Conservation (phyloP, 2,329 filamentous ascomycete species). For the Ophiostoma sp. region DNA sequence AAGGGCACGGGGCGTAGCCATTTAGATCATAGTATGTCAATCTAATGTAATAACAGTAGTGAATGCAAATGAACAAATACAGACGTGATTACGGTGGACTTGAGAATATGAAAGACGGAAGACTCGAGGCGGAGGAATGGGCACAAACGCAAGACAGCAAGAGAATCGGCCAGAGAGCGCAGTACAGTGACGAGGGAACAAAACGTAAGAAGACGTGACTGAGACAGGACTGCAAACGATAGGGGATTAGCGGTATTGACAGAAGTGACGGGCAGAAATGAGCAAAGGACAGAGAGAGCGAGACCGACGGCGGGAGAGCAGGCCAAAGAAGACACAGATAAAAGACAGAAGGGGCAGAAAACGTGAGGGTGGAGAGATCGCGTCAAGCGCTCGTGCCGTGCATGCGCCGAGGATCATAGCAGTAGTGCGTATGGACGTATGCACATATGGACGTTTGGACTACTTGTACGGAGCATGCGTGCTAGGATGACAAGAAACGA, state of each 20-base stretch:
- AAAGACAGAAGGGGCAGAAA: not conserved
- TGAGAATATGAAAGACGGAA: too few species aligned
- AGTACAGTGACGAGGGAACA: too few species aligned
- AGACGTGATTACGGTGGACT: not conserved
- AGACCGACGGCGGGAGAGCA: not conserved
- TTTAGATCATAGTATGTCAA: conserved; percentile 6
- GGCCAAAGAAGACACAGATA: not conserved
- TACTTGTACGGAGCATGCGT: not conserved
- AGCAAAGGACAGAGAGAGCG: not conserved
- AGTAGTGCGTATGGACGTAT: not conserved
- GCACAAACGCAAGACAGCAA: too few species aligned
- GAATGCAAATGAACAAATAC: not conserved
- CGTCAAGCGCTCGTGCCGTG: conserved; percentile 7
- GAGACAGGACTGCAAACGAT: not conserved
- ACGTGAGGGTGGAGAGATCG: not conserved
- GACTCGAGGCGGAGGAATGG: too few species aligned
- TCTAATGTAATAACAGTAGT: not conserved
- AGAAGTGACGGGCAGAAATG: not conserved
- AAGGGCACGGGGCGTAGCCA: conserved; percentile 9
- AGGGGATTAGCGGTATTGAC: not conserved
- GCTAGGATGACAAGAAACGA: not conserved
- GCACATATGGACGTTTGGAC: not conserved
- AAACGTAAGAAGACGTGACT: not conserved
- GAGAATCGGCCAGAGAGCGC: too few species aligned
- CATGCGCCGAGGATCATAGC: not conserved